These are phyloP conservation scores for Fusarium sp. DNA, from an alignment of 2,329 filamentous ascomycete species.

Conservation along the genomic window DNA sequence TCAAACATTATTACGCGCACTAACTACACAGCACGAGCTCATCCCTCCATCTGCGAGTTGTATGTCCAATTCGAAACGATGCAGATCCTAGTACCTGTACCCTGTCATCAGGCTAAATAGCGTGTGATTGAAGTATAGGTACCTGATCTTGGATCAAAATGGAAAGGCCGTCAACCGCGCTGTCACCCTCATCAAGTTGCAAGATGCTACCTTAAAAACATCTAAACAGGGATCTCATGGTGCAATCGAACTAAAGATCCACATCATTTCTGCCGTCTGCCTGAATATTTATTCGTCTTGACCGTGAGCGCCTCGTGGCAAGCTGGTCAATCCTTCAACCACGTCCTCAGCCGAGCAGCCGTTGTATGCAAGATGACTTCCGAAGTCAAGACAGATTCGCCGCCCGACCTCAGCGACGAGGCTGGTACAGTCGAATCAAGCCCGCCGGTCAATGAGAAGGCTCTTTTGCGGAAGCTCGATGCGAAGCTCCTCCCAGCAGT, in stretches of 20 bases:
- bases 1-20: not conserved
- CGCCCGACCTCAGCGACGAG: slow-evolving; percentile 41
- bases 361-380: not conserved
- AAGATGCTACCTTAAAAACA: slow-evolving; percentile 16
- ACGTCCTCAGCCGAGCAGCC: not conserved
- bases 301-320: rapidly evolving
- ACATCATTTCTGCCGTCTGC: not conserved
- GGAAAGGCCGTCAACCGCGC: not conserved
- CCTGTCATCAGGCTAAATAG: too few relatives aligned
- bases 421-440: slow-evolving; percentile 19
- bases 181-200: not conserved
- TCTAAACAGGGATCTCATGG: slow-evolving; percentile 27
- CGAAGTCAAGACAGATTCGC: slow-evolving; percentile 16
- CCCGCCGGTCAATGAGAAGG: slow-evolving; percentile 66
- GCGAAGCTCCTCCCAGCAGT: slow-evolving; percentile 67
- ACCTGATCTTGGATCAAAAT: not conserved
- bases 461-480: slow-evolving; percentile 72
- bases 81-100: not conserved
- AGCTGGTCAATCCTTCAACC: not conserved
- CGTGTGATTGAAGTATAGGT: too few relatives aligned
- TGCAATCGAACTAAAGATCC: slow-evolving; percentile 14
- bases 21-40: not conserved
- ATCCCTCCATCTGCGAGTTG: not conserved
- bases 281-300: not conserved
- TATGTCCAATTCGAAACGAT: not conserved